Evolutionary conservation across 2,329 filamentous ascomycete genomes (phyloP), one percentile per base, ranked within the genome.

Genomic region (Ceratocystis variospora): DNA sequence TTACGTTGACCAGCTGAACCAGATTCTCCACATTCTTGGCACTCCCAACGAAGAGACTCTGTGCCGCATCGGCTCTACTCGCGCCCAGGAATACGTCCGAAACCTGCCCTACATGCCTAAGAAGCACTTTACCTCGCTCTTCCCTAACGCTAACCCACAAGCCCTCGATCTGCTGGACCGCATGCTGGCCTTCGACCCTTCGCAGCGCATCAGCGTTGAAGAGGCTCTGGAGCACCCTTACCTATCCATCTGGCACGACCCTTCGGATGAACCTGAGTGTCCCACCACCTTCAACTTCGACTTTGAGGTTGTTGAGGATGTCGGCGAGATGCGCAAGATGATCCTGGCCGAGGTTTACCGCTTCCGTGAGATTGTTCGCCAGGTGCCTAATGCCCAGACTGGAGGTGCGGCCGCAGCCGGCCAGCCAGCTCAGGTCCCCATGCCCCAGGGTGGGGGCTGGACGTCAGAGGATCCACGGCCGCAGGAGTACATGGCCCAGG

Each of bases 1-100:
- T 79, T 99, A 99, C 74, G 94, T 99, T 76, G 94, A 99, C 78
- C 94, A 99, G 80, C 85, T 99, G 70, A 99, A 99, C 81, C 94
- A 99, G 79, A 99, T 99, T 73, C 83, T 99, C 66, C 92, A 97
- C 80, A 96, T 96, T 75, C 87, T 99, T 65, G 94, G 94, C 70
- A 99, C 93, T 1, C 94, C 94, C 50, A 96, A 93, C 74, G 93
- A 97, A 76, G 90, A 96, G 75, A 99, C 94, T 0, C 83, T 99
- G 22, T 87, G 85, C 31, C 89, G 94, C 70, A 99, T 99, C 73
- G 94, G 94, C 65, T 96, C 92, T 3, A 91, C 91, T 10, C 88
- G 94, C 70, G 94, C 94, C 17, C 94, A 97, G 77, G 94, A 99
- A 77, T 99, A 99, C 77, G 94, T 99, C 68, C 89, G 94, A 73